A percentile compares a stretch with the other conserved stretches of the same genome.
These are phyloP conservation scores for Penicillium griseofulvum DNA, from an alignment of 2,329 filamentous ascomycete genomes.

Conservation along the genomic window DNA sequence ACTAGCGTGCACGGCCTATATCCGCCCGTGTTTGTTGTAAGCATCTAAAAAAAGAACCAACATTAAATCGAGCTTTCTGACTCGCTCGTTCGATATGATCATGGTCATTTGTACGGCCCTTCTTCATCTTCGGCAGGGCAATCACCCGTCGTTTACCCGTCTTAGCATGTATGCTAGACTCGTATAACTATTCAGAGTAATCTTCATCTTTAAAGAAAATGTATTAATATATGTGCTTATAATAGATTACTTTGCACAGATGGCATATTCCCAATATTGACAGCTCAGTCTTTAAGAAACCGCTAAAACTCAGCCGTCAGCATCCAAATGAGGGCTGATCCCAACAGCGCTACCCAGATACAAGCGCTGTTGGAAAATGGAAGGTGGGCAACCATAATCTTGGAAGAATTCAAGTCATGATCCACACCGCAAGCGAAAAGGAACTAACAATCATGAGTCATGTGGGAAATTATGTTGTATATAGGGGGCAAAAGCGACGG, in stretches of 20 bases:
- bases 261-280: neutral
- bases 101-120: neutral
- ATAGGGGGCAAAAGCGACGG: neutral
- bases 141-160: neutral
- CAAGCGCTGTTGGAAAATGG: neutral
- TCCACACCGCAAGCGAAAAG: neutral
- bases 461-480: neutral
- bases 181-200: neutral
- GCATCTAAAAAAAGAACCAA: conserved; percentile 24
- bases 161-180: neutral
- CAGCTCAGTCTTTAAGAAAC: neutral
- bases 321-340: neutral
- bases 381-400: neutral
- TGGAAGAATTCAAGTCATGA: neutral
- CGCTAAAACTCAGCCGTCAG: neutral
- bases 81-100: conserved; percentile 6
- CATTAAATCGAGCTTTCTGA: conserved; percentile 9
- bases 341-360: neutral
- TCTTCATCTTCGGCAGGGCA: neutral
- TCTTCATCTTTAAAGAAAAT: neutral
- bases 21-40: neutral
- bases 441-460: neutral
- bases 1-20: conserved; percentile 2
- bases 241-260: neutral
- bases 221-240: neutral